Evolutionary conservation across 345 rosid genomes (phyloP).

Genomic region (Eucalyptus pauciflora): DNA sequence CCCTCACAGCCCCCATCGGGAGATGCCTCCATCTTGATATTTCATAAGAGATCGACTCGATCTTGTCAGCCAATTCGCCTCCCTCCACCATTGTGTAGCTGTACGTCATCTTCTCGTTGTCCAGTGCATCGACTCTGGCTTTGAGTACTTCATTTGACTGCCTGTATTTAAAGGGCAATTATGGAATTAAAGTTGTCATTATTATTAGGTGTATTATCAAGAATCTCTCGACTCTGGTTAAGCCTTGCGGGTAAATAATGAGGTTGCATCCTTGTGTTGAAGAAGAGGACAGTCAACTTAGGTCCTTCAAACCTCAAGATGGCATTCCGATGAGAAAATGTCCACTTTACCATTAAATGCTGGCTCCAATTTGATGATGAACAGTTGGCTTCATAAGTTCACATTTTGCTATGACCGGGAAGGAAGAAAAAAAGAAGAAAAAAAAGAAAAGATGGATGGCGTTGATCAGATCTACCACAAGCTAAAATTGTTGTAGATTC

Average conservation of each 20-base stretch:
- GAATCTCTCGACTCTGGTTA: background rate
- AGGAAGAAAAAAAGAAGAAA: background rate
- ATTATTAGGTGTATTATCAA: background rate
- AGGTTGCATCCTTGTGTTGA: background rate
- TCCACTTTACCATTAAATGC: background rate
- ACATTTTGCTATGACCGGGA: background rate
- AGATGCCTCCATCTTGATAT: background rate
- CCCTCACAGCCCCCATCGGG: constrained; percentile 7
- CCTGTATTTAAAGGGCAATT: background rate
- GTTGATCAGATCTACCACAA: background rate
- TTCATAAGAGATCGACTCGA: constrained; percentile 4
- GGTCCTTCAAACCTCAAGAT: background rate
- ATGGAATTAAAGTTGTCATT: background rate
- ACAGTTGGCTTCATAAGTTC: background rate
- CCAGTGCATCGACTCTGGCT: constrained; percentile 3
- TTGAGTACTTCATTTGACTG: background rate
- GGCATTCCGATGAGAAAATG: background rate
- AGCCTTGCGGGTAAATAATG: background rate
- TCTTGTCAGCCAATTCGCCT: background rate
- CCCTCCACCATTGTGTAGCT: constrained; percentile 4
- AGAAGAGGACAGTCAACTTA: background rate
- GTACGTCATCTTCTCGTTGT: constrained; percentile 1
- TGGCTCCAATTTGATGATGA: background rate
- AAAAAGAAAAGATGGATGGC: background rate
- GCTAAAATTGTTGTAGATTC: background rate